Conservation (phyloP, 257 asterid genomes). For the Primulina tabacum region DNA sequence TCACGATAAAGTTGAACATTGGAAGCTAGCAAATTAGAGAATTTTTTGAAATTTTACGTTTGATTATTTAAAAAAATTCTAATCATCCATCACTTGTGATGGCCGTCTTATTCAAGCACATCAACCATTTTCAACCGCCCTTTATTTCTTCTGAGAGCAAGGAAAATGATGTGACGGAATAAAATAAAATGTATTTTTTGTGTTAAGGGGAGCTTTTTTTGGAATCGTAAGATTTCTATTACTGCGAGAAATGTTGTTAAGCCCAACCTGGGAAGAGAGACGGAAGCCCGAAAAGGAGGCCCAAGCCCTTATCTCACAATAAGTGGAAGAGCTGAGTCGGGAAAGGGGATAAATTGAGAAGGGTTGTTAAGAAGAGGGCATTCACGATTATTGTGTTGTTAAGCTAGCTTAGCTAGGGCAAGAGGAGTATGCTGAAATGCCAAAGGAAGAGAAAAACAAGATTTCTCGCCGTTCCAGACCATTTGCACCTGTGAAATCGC, state of each 20-base stretch:
- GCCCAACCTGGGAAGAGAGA: too few species aligned
- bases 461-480: conserved; percentile 88
- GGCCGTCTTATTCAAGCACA: background rate
- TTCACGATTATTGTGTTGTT: too few species aligned
- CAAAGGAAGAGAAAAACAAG: conserved; percentile 81
- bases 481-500: conserved; percentile 76
- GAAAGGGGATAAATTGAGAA: too few species aligned
- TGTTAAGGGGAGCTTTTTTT: background rate
- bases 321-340: too few species aligned
- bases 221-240: background rate
- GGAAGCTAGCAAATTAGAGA: background rate
- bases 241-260: too few species aligned
- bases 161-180: background rate
- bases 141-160: background rate
- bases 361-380: too few species aligned
- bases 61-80: background rate
- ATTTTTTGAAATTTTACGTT: background rate
- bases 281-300: too few species aligned
- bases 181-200: background rate
- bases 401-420: too few species aligned
- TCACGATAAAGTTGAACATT: background rate
- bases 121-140: background rate
- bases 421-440: conserved; percentile 44
- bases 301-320: too few species aligned
- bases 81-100: background rate